phyloP scores from a whole-genome alignment of 2,329 filamentous ascomycete species.

The Neodidymelliopsis sp. region DNA sequence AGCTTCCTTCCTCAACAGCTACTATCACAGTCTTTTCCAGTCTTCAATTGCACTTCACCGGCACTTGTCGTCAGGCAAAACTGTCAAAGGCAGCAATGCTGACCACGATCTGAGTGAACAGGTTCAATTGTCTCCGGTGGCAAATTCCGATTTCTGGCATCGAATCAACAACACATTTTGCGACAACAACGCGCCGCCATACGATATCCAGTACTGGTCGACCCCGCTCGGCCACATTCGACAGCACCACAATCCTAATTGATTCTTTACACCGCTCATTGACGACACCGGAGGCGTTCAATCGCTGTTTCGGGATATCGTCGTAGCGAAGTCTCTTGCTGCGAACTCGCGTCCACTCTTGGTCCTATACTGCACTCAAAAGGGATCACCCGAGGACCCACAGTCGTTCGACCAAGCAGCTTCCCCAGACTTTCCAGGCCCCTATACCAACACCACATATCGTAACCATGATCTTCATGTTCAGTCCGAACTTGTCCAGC shows the following conservation, averaged over 20 bases:
- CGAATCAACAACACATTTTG: background rate
- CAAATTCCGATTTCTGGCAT: slow-evolving; percentile 1
- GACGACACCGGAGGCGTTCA: slow-evolving; percentile 32
- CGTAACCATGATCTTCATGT: slow-evolving; percentile 24
- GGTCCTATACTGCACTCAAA: background rate
- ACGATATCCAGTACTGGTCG: slow-evolving; percentile 14
- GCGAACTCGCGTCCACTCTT: slow-evolving; percentile 18
- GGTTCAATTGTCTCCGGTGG: slow-evolving; percentile 1
- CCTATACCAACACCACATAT: slow-evolving; percentile 1
- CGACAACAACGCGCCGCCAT: slow-evolving; percentile 19
- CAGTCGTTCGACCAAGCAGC: background rate
- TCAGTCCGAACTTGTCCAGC: slow-evolving; percentile 18
- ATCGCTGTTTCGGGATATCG: slow-evolving; percentile 28
- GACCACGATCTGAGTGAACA: slow-evolving; percentile 28
- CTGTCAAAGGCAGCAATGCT: slow-evolving; percentile 29
- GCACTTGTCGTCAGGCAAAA: slow-evolving; percentile 22
- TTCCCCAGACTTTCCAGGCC: background rate
- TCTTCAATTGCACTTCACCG: slow-evolving; percentile 20
- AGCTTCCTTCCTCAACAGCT: slow-evolving; percentile 36
- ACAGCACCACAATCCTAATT: background rate
- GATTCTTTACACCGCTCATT: slow-evolving; percentile 11
- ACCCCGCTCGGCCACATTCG: slow-evolving; percentile 13
- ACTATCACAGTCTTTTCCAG: slow-evolving; percentile 14
- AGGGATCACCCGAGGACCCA: slow-evolving; percentile 5
- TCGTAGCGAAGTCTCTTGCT: slow-evolving; percentile 15